These are phyloP conservation scores for Exophiala xenobiotica DNA, from an alignment of 2,329 filamentous ascomycete species.

Conservation along the genomic window DNA sequence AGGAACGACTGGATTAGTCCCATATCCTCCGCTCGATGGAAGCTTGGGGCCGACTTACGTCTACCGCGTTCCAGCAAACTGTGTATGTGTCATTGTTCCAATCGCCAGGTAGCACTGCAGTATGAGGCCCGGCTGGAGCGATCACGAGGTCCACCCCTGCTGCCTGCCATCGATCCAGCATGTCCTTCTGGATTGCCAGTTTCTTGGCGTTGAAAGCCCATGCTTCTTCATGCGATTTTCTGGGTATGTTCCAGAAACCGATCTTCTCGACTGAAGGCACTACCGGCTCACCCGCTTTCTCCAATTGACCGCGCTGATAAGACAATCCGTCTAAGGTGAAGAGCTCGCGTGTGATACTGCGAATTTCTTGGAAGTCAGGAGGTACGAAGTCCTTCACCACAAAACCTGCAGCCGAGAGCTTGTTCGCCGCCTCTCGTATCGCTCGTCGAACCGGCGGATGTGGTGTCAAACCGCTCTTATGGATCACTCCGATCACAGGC, in stretches of 20 bases:
- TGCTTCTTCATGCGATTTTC: slow-evolving; percentile 37
- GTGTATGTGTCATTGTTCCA: slow-evolving; percentile 40
- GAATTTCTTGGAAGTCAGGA: slow-evolving; percentile 35
- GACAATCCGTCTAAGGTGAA: slow-evolving; percentile 40
- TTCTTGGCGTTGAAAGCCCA: slow-evolving; percentile 39
- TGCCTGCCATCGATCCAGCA: slow-evolving; percentile 39
- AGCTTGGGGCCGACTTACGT: slow-evolving; percentile 20
- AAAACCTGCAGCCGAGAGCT: slow-evolving; percentile 39
- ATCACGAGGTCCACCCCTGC: slow-evolving; percentile 27
- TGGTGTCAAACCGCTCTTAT: slow-evolving; percentile 46
- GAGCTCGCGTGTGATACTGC: slow-evolving; percentile 35
- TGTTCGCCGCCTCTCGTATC: slow-evolving; percentile 46
- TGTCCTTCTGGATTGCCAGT: slow-evolving; percentile 35
- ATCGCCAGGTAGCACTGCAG: slow-evolving; percentile 35
- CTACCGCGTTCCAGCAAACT: slow-evolving; percentile 39
- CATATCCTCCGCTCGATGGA: neutral
- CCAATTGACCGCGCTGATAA: slow-evolving; percentile 36
- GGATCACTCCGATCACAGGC: slow-evolving; percentile 61
- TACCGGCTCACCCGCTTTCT: slow-evolving; percentile 35
- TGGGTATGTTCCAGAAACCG: slow-evolving; percentile 36
- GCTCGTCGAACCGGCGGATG: slow-evolving; percentile 61
- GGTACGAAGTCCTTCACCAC: slow-evolving; percentile 35
- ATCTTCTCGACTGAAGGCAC: slow-evolving; percentile 38
- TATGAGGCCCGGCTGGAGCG: slow-evolving; percentile 36
- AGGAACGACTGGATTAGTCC: neutral